phyloP scores from a whole-genome alignment of 495 filamentous ascomycete genomes.

The Talaromyces wortmannii region DNA sequence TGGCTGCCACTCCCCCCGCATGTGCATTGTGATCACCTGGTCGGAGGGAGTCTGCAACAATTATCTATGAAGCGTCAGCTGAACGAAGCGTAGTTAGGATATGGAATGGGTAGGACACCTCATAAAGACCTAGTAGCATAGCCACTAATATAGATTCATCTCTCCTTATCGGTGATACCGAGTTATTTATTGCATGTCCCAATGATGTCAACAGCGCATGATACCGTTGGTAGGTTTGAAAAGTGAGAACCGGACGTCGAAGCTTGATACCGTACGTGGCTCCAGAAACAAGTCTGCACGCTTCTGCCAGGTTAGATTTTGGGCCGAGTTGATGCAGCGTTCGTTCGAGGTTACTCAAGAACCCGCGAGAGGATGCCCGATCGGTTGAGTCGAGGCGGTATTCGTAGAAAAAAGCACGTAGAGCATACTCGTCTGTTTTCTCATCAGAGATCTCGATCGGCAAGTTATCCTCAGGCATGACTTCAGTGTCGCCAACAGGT shows the following conservation, averaged over 20 bases:
- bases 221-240: conserved; percentile 16
- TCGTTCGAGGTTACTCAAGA: conserved; percentile 18
- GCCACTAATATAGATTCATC: conserved; percentile 13
- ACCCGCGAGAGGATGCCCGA: conserved; percentile 14
- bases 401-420: conserved; percentile 25
- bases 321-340: conserved; percentile 11
- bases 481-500: conserved; percentile 9
- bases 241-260: conserved; percentile 10
- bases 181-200: conserved; percentile 10
- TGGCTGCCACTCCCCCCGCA: conserved; percentile 17
- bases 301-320: conserved; percentile 16
- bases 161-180: neutral
- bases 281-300: conserved; percentile 20
- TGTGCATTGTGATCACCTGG: conserved; percentile 16
- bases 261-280: conserved; percentile 18
- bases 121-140: conserved; percentile 21
- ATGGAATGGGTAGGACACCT: conserved; percentile 12
- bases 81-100: neutral
- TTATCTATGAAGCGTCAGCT: conserved; percentile 12
- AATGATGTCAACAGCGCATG: conserved; percentile 17
- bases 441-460: conserved; percentile 14
- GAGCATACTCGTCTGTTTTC: conserved; percentile 12
- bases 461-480: conserved; percentile 10
- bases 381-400: conserved; percentile 15
- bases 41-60: conserved; percentile 8